Conservation (phyloP, 1,284 basidiomycete genomes). For the Microbotryum saponariae region DNA sequence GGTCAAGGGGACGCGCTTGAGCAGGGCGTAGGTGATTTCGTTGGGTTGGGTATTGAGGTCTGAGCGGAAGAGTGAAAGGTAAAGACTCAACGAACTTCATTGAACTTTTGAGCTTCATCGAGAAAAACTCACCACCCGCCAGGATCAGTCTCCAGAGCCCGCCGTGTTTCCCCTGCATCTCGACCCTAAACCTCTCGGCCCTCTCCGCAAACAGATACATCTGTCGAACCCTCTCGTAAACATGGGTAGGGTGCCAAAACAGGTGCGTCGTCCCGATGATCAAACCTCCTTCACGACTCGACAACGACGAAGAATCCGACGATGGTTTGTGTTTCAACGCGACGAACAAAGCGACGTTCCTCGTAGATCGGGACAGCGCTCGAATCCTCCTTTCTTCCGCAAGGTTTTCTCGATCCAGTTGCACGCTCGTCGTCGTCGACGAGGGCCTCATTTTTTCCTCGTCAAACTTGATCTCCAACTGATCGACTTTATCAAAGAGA, state of each 20-base stretch:
- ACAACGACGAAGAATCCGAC: conserved; percentile 58
- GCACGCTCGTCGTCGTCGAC: neutral
- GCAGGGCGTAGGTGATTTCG: conserved; percentile 76
- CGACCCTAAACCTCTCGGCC: conserved; percentile 51
- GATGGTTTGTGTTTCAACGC: conserved; percentile 49
- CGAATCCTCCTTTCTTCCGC: conserved; percentile 5
- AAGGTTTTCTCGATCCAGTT: conserved; percentile 11
- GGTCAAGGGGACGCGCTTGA: conserved; percentile 51
- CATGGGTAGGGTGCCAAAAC: conserved; percentile 76
- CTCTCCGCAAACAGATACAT: conserved; percentile 56
- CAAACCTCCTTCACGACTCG: conserved; percentile 46
- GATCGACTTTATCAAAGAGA: conserved; percentile 1
- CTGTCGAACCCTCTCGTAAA: conserved; percentile 74
- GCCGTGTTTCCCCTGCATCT: conserved; percentile 43
- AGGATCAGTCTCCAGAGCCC: conserved; percentile 67
- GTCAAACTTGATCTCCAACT: neutral
- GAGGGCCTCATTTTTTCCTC: neutral
- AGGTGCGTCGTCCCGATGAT: conserved; percentile 76
- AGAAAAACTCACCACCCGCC: conserved; percentile 58
- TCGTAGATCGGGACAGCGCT: conserved; percentile 47
- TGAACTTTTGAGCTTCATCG: neutral
- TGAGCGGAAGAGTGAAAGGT: conserved; percentile 37
- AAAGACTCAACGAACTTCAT: too few species aligned
- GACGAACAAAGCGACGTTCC: conserved; percentile 68
- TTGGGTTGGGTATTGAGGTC: conserved; percentile 89